These are phyloP conservation scores for Phanerochaete carnosa DNA, from an alignment of 768 basidiomycete species.

Conservation along the genomic window DNA sequence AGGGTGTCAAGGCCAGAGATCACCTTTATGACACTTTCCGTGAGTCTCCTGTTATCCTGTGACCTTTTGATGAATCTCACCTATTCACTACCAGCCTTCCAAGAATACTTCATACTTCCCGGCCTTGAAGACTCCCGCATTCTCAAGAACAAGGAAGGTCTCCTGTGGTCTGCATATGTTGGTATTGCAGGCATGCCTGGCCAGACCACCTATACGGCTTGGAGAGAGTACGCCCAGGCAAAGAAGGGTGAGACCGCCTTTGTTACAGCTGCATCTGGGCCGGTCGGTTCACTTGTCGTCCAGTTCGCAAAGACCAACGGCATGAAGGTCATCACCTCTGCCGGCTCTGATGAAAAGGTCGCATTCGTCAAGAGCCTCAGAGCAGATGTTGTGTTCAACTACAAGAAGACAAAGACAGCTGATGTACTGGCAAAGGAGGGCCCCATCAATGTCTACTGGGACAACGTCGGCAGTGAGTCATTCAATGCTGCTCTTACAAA, in stretches of 20 bases:
- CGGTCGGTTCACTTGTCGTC: conserved; percentile 59
- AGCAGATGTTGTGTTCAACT: conserved; percentile 70
- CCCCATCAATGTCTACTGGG: conserved; percentile 45
- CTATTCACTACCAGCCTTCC: conserved; percentile 27
- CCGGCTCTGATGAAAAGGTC: conserved; percentile 75
- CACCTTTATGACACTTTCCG: conserved; percentile 21
- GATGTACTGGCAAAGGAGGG: conserved; percentile 57
- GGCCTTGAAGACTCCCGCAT: conserved; percentile 21
- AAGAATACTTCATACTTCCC: conserved; percentile 36
- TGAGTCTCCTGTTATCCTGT: conserved; percentile 18
- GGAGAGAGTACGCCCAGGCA: conserved; percentile 38
- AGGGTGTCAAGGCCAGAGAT: conserved; percentile 16
- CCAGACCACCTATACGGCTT: conserved; percentile 33
- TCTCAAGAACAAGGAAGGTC: conserved; percentile 38
- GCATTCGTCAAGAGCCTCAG: conserved; percentile 54
- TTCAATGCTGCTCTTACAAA: conserved; percentile 22
- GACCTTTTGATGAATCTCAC: conserved; percentile 37
- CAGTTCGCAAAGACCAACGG: conserved; percentile 43
- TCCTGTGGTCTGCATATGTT: conserved; percentile 48
- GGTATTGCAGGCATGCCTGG: conserved; percentile 47
- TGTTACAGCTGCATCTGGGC: conserved; percentile 42
- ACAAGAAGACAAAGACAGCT: conserved; percentile 53
- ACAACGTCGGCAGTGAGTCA: conserved; percentile 26
- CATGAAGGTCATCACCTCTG: conserved; percentile 65
- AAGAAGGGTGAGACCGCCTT: conserved; percentile 53